Percentiles rank a stretch among this genome's conserved stretches.
phyloP scores from a whole-genome alignment of 345 rosid species.

The Citrus sinensis region DNA sequence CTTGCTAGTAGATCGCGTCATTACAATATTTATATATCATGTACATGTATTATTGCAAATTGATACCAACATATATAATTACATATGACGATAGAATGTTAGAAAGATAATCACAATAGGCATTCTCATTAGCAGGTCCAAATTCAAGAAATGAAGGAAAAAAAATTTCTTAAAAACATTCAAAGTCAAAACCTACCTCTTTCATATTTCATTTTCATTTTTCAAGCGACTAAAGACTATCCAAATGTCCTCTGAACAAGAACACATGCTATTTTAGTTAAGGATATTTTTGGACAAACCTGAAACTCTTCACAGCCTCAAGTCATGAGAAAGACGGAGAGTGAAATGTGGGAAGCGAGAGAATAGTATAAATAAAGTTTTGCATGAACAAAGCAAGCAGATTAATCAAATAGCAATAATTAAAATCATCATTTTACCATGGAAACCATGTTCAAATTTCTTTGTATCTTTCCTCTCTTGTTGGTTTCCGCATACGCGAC shows the following conservation, averaged over 20 bases:
- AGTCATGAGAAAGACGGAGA: background rate
- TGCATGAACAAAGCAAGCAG: too few species aligned
- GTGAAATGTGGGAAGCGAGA: background rate
- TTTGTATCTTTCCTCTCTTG: slow-evolving; percentile 20
- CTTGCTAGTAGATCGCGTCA: too few species aligned
- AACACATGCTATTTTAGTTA: background rate
- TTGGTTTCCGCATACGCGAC: slow-evolving; percentile 11
- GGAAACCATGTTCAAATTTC: background rate
- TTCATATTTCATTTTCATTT: background rate
- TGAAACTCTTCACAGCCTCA: background rate
- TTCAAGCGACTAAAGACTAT: background rate
- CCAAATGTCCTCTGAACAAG: background rate
- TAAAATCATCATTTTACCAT: background rate
- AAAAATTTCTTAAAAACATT: background rate
- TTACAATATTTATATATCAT: too few species aligned
- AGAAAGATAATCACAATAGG: too few species aligned
- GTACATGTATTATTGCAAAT: too few species aligned
- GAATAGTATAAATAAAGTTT: background rate
- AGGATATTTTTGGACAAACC: background rate
- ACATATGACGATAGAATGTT: too few species aligned
- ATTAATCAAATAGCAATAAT: background rate
- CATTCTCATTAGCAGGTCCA: too few species aligned
- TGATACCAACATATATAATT: too few species aligned
- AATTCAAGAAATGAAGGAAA: background rate
- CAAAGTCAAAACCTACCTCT: background rate